Evolutionary conservation across 2,329 filamentous ascomycete genomes (phyloP).

Genomic region (Camillea tinctor): DNA sequence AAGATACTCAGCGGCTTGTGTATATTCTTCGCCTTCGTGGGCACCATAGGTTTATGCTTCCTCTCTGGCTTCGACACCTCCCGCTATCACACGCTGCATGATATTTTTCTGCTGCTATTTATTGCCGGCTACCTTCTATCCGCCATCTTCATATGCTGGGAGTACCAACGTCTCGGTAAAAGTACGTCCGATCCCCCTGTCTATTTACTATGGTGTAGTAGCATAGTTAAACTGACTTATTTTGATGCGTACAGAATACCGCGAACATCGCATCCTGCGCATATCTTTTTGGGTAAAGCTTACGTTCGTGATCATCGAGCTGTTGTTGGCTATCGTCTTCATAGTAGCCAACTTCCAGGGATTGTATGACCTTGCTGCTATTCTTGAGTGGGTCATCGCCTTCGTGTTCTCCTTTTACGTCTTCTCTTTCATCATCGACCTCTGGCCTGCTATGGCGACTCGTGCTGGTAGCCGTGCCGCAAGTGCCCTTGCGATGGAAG

Average conservation of each 20-base stretch:
- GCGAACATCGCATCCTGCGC: constrained; percentile 70
- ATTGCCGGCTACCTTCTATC: constrained; percentile 82
- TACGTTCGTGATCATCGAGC: constrained; percentile 76
- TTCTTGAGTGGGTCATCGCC: constrained; percentile 77
- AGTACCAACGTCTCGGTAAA: constrained; percentile 82
- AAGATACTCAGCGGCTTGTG: constrained; percentile 61
- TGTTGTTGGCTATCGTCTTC: constrained; percentile 73
- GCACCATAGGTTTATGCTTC: constrained; percentile 77
- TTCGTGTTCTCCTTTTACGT: constrained; percentile 88
- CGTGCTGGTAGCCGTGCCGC: constrained; percentile 21
- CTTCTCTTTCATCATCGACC: constrained; percentile 82
- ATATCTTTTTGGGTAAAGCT: constrained; percentile 87
- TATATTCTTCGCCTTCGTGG: constrained; percentile 69
- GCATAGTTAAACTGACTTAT: background rate
- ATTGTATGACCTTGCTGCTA: constrained; percentile 65
- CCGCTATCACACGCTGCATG: constrained; percentile 65
- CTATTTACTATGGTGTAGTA: background rate
- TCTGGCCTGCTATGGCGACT: constrained; percentile 72
- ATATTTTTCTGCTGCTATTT: constrained; percentile 78
- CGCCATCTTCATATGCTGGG: constrained; percentile 84
- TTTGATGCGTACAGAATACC: constrained; percentile 54
- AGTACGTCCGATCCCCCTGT: constrained; percentile 42
- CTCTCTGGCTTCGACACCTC: constrained; percentile 83
- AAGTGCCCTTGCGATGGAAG: constrained; percentile 27
- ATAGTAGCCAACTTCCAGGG: constrained; percentile 51